Percentiles rank a stretch among this genome's conserved stretches.
These are phyloP conservation scores for Fusarium algeriense DNA, from an alignment of 2,329 filamentous ascomycete genomes.

Conservation along the genomic window DNA sequence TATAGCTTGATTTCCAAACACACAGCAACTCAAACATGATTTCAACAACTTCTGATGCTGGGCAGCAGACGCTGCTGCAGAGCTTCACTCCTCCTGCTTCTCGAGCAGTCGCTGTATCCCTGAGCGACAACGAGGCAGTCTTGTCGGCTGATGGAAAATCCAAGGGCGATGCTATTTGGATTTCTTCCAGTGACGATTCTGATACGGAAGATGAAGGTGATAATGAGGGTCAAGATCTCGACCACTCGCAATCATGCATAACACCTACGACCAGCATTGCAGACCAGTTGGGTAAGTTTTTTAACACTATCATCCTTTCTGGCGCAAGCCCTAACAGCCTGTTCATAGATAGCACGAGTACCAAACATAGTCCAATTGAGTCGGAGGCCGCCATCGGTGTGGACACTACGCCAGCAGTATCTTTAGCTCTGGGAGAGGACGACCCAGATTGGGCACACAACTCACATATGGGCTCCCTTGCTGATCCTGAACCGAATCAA, in stretches of 20 bases:
- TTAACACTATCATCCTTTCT: neutral
- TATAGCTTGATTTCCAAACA: neutral
- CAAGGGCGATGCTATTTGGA: too few species aligned
- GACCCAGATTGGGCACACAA: neutral
- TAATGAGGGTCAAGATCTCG: neutral
- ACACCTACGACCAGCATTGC: neutral
- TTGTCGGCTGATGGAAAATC: too few species aligned
- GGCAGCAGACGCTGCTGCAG: neutral
- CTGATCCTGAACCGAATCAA: neutral
- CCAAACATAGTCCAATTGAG: neutral
- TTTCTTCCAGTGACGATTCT: neutral
- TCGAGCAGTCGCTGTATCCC: too few species aligned
- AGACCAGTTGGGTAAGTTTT: neutral
- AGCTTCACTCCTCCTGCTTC: neutral
- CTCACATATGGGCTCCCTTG: neutral
- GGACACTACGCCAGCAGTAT: neutral
- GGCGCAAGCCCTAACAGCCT: neutral
- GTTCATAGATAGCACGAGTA: neutral
- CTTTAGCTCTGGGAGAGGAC: neutral
- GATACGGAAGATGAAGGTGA: neutral
- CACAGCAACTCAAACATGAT: neutral
- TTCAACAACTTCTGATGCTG: too few species aligned
- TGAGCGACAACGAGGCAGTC: too few species aligned
- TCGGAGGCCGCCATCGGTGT: neutral
- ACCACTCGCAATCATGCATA: neutral